Evolutionary conservation across 306 rosid species (phyloP).

Genomic region (Aeschynomene evenia): DNA sequence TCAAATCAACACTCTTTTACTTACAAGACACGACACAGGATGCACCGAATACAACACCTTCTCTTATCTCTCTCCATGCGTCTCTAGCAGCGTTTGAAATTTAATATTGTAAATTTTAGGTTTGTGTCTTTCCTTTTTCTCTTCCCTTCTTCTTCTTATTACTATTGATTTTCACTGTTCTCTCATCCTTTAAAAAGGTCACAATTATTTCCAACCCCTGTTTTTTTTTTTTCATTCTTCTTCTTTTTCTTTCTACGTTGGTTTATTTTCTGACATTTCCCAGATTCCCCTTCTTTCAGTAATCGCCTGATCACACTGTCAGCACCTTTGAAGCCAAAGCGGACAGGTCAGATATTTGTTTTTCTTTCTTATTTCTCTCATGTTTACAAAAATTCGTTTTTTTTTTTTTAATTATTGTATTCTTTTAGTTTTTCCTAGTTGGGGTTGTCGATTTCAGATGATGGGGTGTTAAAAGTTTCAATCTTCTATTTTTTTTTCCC

Average conservation of each 20-base stretch:
- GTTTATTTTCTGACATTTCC: not conserved
- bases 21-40: not conserved
- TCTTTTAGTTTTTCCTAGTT: not conserved
- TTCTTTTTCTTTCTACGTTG: not conserved
- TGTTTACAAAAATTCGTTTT: too few relatives aligned
- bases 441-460: conserved; percentile 14
- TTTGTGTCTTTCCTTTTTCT: not conserved
- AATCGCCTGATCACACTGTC: conserved; percentile 21
- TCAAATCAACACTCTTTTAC: not conserved
- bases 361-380: not conserved
- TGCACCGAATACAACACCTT: not conserved
- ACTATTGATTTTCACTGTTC: not conserved
- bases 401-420: not conserved
- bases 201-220: conserved; percentile 16
- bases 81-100: not conserved
- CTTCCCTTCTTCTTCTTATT: not conserved
- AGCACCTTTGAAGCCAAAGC: conserved; percentile 15
- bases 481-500: not conserved
- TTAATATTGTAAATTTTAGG: not conserved
- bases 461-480: not conserved
- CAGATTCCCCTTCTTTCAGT: not conserved
- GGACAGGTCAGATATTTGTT: not conserved
- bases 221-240: not conserved
- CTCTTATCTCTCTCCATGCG: not conserved
- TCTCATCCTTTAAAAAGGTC: conserved; percentile 21